These are phyloP conservation scores for Xylariaceae sp. DNA, from an alignment of 2,329 filamentous ascomycete genomes.

Conservation along the genomic window DNA sequence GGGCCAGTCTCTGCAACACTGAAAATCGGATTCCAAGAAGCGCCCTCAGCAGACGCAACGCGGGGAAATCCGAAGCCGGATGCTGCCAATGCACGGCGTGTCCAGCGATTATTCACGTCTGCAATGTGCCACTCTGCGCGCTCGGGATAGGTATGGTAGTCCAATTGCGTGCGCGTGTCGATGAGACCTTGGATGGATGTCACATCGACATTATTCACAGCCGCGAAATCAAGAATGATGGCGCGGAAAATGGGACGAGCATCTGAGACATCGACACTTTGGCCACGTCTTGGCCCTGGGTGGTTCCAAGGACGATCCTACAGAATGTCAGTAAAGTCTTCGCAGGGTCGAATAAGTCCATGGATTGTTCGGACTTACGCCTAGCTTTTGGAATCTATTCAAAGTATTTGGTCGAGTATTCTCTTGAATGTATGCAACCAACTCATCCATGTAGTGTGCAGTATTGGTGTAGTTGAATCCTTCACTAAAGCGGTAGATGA, in stretches of 20 bases:
- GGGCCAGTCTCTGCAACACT: constrained; percentile 21
- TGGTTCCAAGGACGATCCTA: constrained; percentile 42
- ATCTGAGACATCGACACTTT: constrained; percentile 20
- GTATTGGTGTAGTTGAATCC: constrained; percentile 56
- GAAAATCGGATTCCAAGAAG: constrained; percentile 22
- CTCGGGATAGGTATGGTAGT: constrained; percentile 45
- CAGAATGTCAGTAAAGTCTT: neutral
- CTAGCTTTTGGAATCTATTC: constrained; percentile 42
- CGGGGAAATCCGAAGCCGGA: constrained; percentile 47
- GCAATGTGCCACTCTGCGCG: constrained; percentile 50
- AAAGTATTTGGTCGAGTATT: constrained; percentile 44
- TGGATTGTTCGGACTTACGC: constrained; percentile 33
- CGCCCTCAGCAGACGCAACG: constrained; percentile 10
- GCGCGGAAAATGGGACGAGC: constrained; percentile 41
- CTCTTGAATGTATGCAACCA: constrained; percentile 43
- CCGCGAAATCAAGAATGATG: constrained; percentile 53
- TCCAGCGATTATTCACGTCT: constrained; percentile 51
- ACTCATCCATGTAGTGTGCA: constrained; percentile 46
- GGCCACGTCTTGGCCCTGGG: constrained; percentile 24
- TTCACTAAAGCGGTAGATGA: constrained; percentile 53
- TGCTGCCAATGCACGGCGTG: constrained; percentile 50
- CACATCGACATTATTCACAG: constrained; percentile 53
- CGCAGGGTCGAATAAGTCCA: constrained; percentile 7
- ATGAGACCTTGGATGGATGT: constrained; percentile 52
- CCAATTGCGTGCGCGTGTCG: constrained; percentile 51